Conservation (phyloP, 139 green algal genomes). For the Nannochloris sp. region DNA sequence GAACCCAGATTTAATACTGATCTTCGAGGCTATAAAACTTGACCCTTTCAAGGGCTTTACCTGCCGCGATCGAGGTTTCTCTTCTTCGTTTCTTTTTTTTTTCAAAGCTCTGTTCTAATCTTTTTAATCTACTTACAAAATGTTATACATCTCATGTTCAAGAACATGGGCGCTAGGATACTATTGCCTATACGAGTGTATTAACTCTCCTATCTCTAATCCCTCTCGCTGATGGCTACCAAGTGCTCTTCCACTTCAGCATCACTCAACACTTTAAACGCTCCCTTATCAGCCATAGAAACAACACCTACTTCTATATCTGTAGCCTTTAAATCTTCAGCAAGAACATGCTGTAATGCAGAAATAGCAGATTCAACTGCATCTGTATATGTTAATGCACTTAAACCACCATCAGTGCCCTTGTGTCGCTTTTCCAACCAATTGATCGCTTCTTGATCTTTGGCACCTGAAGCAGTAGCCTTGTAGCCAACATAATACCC, state of each 20-base stretch:
- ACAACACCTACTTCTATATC: slow-evolving; percentile 89
- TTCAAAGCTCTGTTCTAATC: no score
- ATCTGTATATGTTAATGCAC: background rate
- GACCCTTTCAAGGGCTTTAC: no score
- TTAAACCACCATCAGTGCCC: slow-evolving; percentile 4
- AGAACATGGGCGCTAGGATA: no score
- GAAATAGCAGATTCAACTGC: background rate
- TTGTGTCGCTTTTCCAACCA: slow-evolving; percentile 96
- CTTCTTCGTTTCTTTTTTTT: no score
- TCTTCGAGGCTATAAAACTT: no score
- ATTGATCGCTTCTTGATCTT: slow-evolving; percentile 95
- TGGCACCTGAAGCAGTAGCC: slow-evolving; percentile 80
- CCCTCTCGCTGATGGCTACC: slow-evolving; percentile 78
- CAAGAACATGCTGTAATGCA: slow-evolving; percentile 75
- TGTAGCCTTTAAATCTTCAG: slow-evolving; percentile 91
- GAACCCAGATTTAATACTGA: no score
- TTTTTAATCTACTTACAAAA: no score
- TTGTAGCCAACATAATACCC: slow-evolving; percentile 99
- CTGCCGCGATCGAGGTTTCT: no score
- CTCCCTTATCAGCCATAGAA: slow-evolving; percentile 19
- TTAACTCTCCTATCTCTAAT: slow-evolving; percentile 44
- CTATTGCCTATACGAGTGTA: no score
- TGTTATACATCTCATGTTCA: no score
- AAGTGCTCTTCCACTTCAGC: slow-evolving; percentile 84
- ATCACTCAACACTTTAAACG: slow-evolving; percentile 43